Evolutionary conservation across 1,139 yeast species (phyloP), one percentile per base, ranked within the genome.

Genomic region (Pneumocystis jirovecii): DNA sequence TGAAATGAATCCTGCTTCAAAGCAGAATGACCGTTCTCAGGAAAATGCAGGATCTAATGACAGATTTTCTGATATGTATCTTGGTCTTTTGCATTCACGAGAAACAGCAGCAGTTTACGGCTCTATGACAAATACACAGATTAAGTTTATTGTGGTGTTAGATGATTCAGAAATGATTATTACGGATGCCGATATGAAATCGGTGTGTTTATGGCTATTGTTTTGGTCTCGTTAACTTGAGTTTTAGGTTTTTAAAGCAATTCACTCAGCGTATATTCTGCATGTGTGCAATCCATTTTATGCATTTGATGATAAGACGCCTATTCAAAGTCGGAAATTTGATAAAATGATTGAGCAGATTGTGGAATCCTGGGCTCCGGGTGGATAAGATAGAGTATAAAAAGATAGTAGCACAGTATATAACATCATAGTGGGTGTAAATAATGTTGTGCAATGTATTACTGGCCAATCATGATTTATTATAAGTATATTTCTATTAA

Each of bases 291-390:
- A 60, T 31, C 61, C 61, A 6, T 60, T 60, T 42, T 60, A 39
- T 60, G 8, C 31, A 21, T 39, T 60, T 3, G 61, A 60, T 29
- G 61, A 60, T 21, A 60, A 60, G 45, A 39, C 44, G 3, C 45
- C 45, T 25, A 60, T 60, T 21, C 44, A 60, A 31, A 39, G 45
- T 39, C 29, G 45, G 25, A 29, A 31, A 12, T 60, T 60, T 29
- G 61, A 60, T 39, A 60, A 42, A 15, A 60, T 39, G 45, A 60
- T 60, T 42, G 37, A 60, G 25, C 61, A 60, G 6, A 42, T 60
- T 42, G 61, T 42, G 29, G 61, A 39, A 39, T 39, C 44, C 29
- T 60, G 61, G 61, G 29, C 61, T 25, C 31, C 57, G 3, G 17
- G 34, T 25, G 15, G 8, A 12, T 12, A 29, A 25, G 21, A 3